Conservation (phyloP, 495 filamentous ascomycete genomes). For the Trichoderma erinaceum region DNA sequence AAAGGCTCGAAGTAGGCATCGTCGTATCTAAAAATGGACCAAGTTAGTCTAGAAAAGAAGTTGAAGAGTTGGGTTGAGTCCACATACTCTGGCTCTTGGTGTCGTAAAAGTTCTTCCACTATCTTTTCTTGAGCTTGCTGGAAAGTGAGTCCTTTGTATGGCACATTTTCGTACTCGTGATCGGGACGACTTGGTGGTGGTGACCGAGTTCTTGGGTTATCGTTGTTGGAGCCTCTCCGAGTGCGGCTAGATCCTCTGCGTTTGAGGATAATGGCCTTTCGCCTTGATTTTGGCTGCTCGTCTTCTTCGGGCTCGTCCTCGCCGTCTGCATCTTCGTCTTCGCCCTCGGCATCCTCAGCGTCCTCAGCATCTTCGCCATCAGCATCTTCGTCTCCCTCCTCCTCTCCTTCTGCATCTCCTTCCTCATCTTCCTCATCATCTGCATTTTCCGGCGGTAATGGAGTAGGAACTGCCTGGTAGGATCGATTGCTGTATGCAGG, state of each 20-base stretch:
- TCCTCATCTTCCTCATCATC: conserved; percentile 23
- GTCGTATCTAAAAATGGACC: conserved; percentile 33
- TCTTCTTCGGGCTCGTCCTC: conserved; percentile 31
- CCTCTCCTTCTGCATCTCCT: conserved; percentile 24
- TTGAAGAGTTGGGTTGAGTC: conserved; percentile 15
- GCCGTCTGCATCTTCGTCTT: conserved; percentile 30
- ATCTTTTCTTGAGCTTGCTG: conserved; percentile 80
- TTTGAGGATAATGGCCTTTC: conserved; percentile 23
- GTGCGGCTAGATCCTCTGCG: conserved; percentile 28
- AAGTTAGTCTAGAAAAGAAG: conserved; percentile 12
- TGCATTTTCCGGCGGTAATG: conserved; percentile 45
- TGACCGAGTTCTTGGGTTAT: conserved; percentile 22
- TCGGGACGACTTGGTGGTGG: conserved; percentile 35
- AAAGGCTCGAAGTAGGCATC: conserved; percentile 56
- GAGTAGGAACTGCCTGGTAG: conserved; percentile 58
- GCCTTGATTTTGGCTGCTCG: conserved; percentile 16
- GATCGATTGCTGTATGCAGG: conserved; percentile 51
- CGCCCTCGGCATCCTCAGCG: conserved; percentile 27
- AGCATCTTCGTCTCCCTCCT: conserved; percentile 19
- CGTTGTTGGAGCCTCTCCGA: conserved; percentile 26
- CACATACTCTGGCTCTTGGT: conserved; percentile 55
- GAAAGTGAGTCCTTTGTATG: conserved; percentile 60
- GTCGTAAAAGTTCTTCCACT: conserved; percentile 57
- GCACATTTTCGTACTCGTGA: conserved; percentile 45
- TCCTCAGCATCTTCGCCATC: conserved; percentile 19